These are phyloP conservation scores for Trypanosoma congolense DNA, from an alignment of 208 protist genomes.

Conservation along the genomic window DNA sequence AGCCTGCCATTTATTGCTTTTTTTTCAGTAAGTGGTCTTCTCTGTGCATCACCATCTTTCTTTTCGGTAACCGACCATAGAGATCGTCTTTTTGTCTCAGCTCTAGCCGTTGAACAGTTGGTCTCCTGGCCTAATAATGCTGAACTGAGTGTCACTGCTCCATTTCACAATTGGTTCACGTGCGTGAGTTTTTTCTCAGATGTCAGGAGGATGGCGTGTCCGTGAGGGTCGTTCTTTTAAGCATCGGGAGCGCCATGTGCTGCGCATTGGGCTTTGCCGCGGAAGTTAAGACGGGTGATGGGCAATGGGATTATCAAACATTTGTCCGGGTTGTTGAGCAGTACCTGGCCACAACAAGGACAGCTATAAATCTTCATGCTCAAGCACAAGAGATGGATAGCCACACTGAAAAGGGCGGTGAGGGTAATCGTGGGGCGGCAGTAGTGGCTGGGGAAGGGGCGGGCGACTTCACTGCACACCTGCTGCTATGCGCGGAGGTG, in stretches of 20 bases:
- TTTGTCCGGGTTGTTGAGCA: conserved; percentile 13
- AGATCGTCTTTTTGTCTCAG: conserved; percentile 35
- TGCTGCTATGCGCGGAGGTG: conserved; percentile 11
- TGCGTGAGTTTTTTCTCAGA: conserved; percentile 10
- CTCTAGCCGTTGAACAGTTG: conserved; percentile 47
- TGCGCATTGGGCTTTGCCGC: conserved; percentile 35
- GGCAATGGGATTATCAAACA: conserved; percentile 3
- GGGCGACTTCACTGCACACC: conserved; percentile 12
- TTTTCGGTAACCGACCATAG: conserved; percentile 25
- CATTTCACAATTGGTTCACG: conserved; percentile 5
- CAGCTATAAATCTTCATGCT: background rate
- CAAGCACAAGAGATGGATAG: background rate
- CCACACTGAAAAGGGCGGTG: background rate
- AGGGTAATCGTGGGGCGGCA: too few species aligned
- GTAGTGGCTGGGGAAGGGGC: background rate
- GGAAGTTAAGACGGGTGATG: background rate
- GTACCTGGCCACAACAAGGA: conserved; percentile 6
- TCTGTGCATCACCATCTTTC: conserved; percentile 43
- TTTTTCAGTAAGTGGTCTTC: conserved; percentile 55
- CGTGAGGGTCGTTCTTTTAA: conserved; percentile 40
- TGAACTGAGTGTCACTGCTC: background rate
- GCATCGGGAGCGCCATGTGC: conserved; percentile 40
- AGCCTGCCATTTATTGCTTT: conserved; percentile 29
- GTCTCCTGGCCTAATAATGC: conserved; percentile 18
- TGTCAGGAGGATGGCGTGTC: conserved; percentile 7